Base-by-base conservation (phyloP, 331 rosid genomes). In the Prunus yedoensis region DNA sequence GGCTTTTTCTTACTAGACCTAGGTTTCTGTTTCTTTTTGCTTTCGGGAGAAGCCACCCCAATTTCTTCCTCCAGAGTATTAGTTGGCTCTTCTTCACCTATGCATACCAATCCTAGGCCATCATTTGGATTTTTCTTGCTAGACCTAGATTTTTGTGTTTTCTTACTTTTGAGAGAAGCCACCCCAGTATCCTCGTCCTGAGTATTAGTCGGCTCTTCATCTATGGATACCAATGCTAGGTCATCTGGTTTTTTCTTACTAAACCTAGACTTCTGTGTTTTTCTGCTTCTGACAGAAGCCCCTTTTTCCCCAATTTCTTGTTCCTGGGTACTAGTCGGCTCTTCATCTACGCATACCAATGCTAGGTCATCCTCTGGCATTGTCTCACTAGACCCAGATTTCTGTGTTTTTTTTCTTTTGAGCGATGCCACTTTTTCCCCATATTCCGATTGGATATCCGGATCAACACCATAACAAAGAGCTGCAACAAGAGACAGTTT, bases 401-500 rank as follows among this genome's bases (percentile, higher is more conserved):
- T 88, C 77, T 71, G 76, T 27, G 70, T 82, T 41, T 77, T 83
- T 66, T 77, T 77, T 23, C 75, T 83, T 79, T 69, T 72, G 63
- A 13, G 50, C 4, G 70, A 38, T 10, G 50, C 51, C 61, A 27
- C 45, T 58, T 83, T 82, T 72, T 80, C 89, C 66, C 82, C 87
- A 6, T 79, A 51, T 50, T 68, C 89, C 35, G 84, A 80, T 83
- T 84, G 91, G 56, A 66, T 75, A 68, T 66, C 77, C 1, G 68
- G 64, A 59, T 83, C 81, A 23, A 78, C 80, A 15, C 67, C 79
- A n/a, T 70, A 77, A 71, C 83, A 66, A 21, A 74, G 75, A 72
- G 83, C 96, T 89, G 88, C 84, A 75, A 79, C 60, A 78, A 58
- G 57, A 74, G 43, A 84, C 62, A 69, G 56, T 30, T 69, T 3